A percentile compares a stretch with the other conserved stretches of the same genome.
Evolutionary conservation across 345 rosid genomes (phyloP).

Genomic region (Luvunga scandens): DNA sequence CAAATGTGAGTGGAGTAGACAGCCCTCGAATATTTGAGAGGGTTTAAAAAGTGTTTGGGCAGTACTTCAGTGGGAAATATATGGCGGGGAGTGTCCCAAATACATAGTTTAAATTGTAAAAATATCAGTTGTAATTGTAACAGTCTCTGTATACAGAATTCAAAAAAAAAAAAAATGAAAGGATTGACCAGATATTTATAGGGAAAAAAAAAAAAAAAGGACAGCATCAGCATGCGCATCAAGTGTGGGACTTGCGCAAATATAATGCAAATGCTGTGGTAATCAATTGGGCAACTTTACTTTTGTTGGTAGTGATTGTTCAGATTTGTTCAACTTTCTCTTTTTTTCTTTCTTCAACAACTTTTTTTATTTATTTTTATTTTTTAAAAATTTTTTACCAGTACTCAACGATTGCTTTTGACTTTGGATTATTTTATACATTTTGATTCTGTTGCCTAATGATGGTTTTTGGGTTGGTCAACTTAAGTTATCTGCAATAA

Average conservation of each 20-base stretch:
- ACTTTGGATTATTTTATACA: constrained; percentile 10
- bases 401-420: constrained; percentile 14
- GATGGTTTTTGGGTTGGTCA: constrained; percentile 10
- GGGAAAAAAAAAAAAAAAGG: no score
- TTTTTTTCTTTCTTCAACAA: background rate
- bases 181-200: background rate
- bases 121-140: no score
- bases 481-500: background rate
- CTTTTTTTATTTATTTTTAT: background rate
- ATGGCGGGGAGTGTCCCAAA: no score
- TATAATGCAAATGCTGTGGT: constrained; percentile 1
- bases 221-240: constrained; percentile 22
- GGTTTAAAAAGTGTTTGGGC: no score
- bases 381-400: background rate
- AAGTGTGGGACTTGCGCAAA: constrained; percentile 23
- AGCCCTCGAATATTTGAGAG: no score
- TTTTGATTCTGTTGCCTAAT: background rate
- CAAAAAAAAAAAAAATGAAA: no score
- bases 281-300: constrained; percentile 5
- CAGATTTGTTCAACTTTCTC: constrained; percentile 12
- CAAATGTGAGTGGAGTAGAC: no score
- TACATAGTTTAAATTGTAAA: no score
- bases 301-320: constrained; percentile 17
- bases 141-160: no score
- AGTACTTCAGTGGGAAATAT: no score